Conservation (phyloP, 2,329 filamentous ascomycete species). For the Gremmenia infestans region DNA sequence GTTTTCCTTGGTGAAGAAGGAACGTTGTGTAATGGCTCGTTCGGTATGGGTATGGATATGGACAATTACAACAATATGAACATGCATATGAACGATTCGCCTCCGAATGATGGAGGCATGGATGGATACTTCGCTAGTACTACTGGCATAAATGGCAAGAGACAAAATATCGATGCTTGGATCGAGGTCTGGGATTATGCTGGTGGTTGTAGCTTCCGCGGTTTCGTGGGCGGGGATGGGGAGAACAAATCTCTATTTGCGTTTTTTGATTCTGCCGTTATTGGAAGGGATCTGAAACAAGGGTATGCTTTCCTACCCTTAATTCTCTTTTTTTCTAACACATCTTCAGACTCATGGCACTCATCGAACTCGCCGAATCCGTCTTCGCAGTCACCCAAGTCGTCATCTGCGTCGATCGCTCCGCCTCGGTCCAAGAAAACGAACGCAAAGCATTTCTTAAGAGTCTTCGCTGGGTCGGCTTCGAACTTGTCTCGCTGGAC, state of each 20-base stretch:
- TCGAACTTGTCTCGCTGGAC: slow-evolving; percentile 75
- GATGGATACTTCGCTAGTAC: slow-evolving; percentile 15
- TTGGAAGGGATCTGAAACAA: slow-evolving; percentile 77
- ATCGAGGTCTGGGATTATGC: slow-evolving; percentile 60
- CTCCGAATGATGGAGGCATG: too few relatives aligned
- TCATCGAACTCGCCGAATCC: slow-evolving; percentile 80
- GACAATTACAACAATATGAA: slow-evolving; percentile 24
- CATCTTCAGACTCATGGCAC: slow-evolving; percentile 66
- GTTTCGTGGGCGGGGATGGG: slow-evolving; percentile 70
- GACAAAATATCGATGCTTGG: slow-evolving; percentile 29
- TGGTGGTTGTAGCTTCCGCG: slow-evolving; percentile 78
- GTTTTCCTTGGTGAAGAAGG: slow-evolving; percentile 97
- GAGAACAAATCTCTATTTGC: slow-evolving; percentile 74
- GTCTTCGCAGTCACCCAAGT: slow-evolving; percentile 73
- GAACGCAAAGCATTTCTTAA: slow-evolving; percentile 66
- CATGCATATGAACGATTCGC: too few relatives aligned
- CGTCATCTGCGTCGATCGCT: slow-evolving; percentile 75
- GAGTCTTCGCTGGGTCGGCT: slow-evolving; percentile 90
- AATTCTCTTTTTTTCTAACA: slow-evolving; percentile 27
- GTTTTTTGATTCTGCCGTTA: slow-evolving; percentile 74
- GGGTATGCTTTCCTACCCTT: slow-evolving; percentile 50
- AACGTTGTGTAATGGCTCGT: slow-evolving; percentile 71
- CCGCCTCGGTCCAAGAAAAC: slow-evolving; percentile 45
- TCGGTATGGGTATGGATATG: slow-evolving; percentile 66
- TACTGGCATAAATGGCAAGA: slow-evolving; percentile 15